Percentiles rank a stretch among this genome's conserved stretches.
phyloP scores from a whole-genome alignment of 1,139 yeast species.

The Suhomyces bokatorum region DNA sequence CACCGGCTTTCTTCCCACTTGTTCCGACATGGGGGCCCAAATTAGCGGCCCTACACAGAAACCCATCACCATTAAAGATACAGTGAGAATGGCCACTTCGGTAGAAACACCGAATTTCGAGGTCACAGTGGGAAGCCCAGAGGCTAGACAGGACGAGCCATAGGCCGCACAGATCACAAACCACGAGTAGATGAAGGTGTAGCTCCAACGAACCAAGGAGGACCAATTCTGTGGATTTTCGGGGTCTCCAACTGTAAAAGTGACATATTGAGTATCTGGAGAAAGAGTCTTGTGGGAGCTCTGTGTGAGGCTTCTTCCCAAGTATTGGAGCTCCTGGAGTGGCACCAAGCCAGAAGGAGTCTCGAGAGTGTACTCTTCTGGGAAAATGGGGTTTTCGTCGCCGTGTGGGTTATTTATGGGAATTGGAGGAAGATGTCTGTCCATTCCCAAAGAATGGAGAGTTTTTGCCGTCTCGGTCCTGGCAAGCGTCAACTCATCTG shows the following conservation, averaged over 20 bases:
- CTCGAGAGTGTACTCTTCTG: constrained; percentile 87
- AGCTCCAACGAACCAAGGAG: constrained; percentile 55
- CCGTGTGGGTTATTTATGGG: constrained; percentile 65
- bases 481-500: constrained; percentile 15
- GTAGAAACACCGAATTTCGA: constrained; percentile 65
- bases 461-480: constrained; percentile 72
- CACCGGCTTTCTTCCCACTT: constrained; percentile 83
- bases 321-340: constrained; percentile 62
- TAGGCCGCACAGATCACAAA: constrained; percentile 85
- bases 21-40: constrained; percentile 90
- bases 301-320: constrained; percentile 52
- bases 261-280: constrained; percentile 76
- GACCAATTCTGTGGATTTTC: constrained; percentile 90
- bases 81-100: constrained; percentile 78
- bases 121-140: constrained; percentile 67
- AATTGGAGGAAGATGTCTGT: constrained; percentile 50
- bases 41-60: constrained; percentile 84
- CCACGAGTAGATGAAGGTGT: constrained; percentile 64
- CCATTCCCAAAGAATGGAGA: constrained; percentile 60
- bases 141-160: constrained; percentile 89
- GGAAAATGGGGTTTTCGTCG: constrained; percentile 62
- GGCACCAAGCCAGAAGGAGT: constrained; percentile 87
- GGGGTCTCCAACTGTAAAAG: constrained; percentile 73
- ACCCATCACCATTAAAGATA: constrained; percentile 87
- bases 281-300: constrained; percentile 17